Evolutionary conservation across 192 early-diverging fungal genomes (phyloP), one percentile per base, ranked within the genome.

Genomic region (Coemansia asiatica): DNA sequence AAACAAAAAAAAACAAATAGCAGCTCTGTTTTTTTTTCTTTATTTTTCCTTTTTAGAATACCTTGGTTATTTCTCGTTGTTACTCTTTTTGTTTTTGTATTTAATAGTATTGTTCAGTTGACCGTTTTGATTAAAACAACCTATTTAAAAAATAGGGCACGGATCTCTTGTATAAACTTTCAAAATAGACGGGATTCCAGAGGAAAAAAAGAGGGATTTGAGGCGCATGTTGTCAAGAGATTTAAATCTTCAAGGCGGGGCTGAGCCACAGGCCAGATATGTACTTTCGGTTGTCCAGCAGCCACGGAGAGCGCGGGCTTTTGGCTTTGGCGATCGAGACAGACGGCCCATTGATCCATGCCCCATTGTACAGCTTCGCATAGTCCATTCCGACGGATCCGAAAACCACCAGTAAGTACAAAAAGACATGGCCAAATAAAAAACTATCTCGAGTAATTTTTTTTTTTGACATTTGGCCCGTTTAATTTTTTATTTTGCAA

Each of bases 361-460:
- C 36, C 80, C 80, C 0, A 60, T 82, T 27, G 54, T 82, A 6
- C 56, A 71, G 50, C 54, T 82, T 44, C 50, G 29, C 2, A 38
- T 77, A 9, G 1, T 56, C 7, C 29, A 61, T 9, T 46, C 68
- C 31, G 68, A 82, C 26, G 75, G 75, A 21, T 54, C 23, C 23
- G 75, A 77, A 26, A 55, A 71, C 19, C 10, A 58, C 13, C 46
- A 67, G 80, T 74, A 82, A 82, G 80, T 82, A 54, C n/a, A n/a
- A n/a, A n/a, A n/a, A n/a, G n/a, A n/a, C n/a, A n/a, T n/a, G n/a
- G n/a, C n/a, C n/a, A 25, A 10, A 54, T 25, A 54, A 26, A 54
- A 21, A 44, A 44, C 2, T 2, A 44, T 16, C 6, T 12, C 8
- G 15, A 44, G 40, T 44, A 8, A 33, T 33, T 3, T 3, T 33